These are phyloP conservation scores for Drechslerella dactyloides DNA, from an alignment of 2,329 filamentous ascomycete species.

Conservation along the genomic window DNA sequence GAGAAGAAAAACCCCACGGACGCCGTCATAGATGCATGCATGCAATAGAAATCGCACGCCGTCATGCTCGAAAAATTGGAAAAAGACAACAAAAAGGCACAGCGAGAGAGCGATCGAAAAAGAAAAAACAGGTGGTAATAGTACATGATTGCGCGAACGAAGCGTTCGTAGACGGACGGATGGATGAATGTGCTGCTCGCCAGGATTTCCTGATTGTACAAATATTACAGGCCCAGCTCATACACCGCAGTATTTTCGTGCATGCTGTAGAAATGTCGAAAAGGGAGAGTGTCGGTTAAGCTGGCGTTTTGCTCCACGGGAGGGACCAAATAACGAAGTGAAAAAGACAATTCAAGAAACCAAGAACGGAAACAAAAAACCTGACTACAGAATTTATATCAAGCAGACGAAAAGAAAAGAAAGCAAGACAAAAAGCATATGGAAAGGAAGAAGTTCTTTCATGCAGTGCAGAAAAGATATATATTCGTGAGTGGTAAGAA, in stretches of 20 bases:
- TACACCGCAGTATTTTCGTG: constrained; percentile 12
- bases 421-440: constrained; percentile 21
- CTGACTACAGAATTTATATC: constrained; percentile 12
- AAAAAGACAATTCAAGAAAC: constrained; percentile 6
- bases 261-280: constrained; percentile 28
- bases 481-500: constrained; percentile 36
- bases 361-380: background rate
- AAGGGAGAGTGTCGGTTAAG: constrained; percentile 35
- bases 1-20: constrained; percentile 20
- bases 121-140: constrained; percentile 17
- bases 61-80: constrained; percentile 14
- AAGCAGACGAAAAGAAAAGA: constrained; percentile 38
- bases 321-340: constrained; percentile 15
- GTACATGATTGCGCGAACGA: no score
- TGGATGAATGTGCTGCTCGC: constrained; percentile 29
- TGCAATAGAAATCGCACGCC: background rate
- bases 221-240: constrained; percentile 51
- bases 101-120: constrained; percentile 29
- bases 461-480: constrained; percentile 27
- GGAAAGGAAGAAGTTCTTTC: constrained; percentile 28
- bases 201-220: constrained; percentile 50
- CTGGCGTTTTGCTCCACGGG: background rate
- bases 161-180: no score
- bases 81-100: constrained; percentile 36
- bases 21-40: constrained; percentile 34